phyloP scores from a whole-genome alignment of 2,329 filamentous ascomycete genomes.

The Cladorrhinum sp. region DNA sequence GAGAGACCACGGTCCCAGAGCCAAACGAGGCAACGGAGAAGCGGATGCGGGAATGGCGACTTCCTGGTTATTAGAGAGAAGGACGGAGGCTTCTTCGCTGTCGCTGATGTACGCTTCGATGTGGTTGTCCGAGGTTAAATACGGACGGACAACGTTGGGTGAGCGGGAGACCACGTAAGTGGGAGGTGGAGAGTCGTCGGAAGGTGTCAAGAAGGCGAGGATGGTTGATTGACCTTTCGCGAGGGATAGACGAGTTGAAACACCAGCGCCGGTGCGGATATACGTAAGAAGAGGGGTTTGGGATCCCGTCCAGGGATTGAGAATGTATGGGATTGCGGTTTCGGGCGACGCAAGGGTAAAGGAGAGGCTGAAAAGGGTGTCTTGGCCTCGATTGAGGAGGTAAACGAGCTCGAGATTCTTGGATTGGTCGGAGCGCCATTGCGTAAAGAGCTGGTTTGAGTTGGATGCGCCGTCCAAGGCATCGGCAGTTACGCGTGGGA shows the following conservation, averaged over 20 bases:
- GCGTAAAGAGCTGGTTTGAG: constrained; percentile 15
- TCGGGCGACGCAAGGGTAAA: constrained; percentile 19
- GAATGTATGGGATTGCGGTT: constrained; percentile 13
- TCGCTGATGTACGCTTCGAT: constrained; percentile 3
- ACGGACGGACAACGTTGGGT: constrained; percentile 5
- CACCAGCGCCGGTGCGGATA: not conserved
- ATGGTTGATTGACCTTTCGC: constrained; percentile 14
- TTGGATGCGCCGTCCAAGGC: constrained; percentile 4
- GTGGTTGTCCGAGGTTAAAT: not conserved
- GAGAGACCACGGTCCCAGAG: constrained; percentile 15
- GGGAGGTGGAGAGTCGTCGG: not conserved
- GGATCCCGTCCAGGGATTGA: constrained; percentile 19
- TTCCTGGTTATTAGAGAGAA: constrained; percentile 10
- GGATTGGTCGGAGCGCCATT: constrained; percentile 9
- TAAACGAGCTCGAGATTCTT: constrained; percentile 10
- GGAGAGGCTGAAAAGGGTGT: constrained; percentile 20
- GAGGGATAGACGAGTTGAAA: constrained; percentile 10
- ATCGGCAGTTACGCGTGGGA: not conserved
- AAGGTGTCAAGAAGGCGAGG: constrained; percentile 5
- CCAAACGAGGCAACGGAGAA: not conserved
- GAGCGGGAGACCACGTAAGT: constrained; percentile 4
- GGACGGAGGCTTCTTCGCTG: not conserved
- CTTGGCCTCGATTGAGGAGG: constrained; percentile 14
- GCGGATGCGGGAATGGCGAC: not conserved
- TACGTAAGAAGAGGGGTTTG: constrained; percentile 10